Conservation (phyloP, 2,329 filamentous ascomycete species). For the Acephala macrosclerotiorum region DNA sequence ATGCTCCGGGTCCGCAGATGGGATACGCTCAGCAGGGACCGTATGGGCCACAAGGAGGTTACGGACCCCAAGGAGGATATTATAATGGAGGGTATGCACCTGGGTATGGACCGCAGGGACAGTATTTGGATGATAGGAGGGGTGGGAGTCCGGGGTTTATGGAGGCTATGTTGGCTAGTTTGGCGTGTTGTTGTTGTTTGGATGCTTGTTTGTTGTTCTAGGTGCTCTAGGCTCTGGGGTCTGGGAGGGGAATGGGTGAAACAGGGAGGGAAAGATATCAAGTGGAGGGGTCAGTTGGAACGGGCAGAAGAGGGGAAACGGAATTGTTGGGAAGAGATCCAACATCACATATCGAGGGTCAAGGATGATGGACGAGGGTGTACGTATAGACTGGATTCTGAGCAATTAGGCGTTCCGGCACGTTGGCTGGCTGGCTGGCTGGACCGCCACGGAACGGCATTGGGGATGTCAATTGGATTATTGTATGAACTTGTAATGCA, state of each 20-base stretch:
- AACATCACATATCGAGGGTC: no score
- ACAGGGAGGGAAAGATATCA: background rate
- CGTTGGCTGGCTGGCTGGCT: conserved; percentile 21
- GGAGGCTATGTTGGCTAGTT: conserved; percentile 50
- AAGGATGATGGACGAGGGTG: background rate
- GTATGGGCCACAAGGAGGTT: conserved; percentile 27
- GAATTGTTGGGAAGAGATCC: no score
- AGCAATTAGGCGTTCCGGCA: conserved; percentile 5
- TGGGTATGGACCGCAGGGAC: conserved; percentile 45
- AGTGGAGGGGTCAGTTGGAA: background rate
- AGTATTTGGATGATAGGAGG: conserved; percentile 47
- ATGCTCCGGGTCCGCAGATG: conserved; percentile 37
- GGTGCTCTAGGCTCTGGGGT: background rate
- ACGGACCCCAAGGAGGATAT: conserved; percentile 31
- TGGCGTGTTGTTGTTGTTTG: conserved; percentile 60
- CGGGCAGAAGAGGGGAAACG: no score
- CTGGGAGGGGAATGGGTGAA: background rate
- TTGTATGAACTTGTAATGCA: conserved; percentile 18
- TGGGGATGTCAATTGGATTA: conserved; percentile 3
- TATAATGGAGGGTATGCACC: conserved; percentile 34
- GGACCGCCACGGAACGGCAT: conserved; percentile 20
- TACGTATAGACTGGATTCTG: conserved; percentile 3
- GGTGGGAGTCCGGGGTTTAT: conserved; percentile 47
- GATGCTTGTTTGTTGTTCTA: conserved; percentile 54
- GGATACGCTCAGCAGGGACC: conserved; percentile 31